Base-by-base conservation (phyloP, 495 filamentous ascomycete genomes). In the Cairneyella variabilis region DNA sequence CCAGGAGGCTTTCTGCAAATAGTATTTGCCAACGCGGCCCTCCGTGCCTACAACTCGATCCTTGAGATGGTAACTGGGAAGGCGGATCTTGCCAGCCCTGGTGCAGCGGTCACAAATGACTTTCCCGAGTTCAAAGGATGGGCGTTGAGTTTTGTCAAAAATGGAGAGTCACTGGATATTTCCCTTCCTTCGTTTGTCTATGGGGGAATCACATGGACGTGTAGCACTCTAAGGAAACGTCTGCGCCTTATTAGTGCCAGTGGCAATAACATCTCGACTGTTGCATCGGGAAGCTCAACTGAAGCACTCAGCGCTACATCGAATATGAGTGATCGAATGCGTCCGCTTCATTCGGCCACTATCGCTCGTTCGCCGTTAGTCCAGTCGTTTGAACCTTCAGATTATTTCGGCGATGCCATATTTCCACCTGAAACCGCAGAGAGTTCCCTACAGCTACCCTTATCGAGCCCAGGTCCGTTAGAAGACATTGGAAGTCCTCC, bases 41-140 rank as follows among this genome's bases (percentile, higher is more conserved):
- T 89, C 37, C 75, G 77, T 46, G 66, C 71, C 1, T 70, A 71
- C 22, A 64, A 67, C 20, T 59, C 62, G 8, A 56, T 84, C 9
- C 64, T 82, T 25, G 74, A 79, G 4, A 58, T 76, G 47, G 66
- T 87, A 8, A 71, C 70, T 30, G 69, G 70, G 4, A 72, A 73
- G 3, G 56, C 64, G 6, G 66, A 71, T 26, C 51, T 60, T 7
- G 54, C 58, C 14, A 52, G 38, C 36, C 57, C 61, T 32, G 69
- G 69, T 5, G 53, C 65, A 30, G 64, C 54, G 18, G 59, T 65
- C 14, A 68, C 56, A 44, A 56, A 69, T 50, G 66, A 75, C 3
- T 78, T 79, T 57, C 30, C 66, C 1, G 73, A 72, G 25, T 88
- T 89, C 68, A 85, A 80, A 66, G 61, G 68, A 12, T 89, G 85